Percentiles rank a stretch among this genome's conserved stretches.
phyloP scores from a whole-genome alignment of 2,329 filamentous ascomycete species.

The Microsporum audouinii region DNA sequence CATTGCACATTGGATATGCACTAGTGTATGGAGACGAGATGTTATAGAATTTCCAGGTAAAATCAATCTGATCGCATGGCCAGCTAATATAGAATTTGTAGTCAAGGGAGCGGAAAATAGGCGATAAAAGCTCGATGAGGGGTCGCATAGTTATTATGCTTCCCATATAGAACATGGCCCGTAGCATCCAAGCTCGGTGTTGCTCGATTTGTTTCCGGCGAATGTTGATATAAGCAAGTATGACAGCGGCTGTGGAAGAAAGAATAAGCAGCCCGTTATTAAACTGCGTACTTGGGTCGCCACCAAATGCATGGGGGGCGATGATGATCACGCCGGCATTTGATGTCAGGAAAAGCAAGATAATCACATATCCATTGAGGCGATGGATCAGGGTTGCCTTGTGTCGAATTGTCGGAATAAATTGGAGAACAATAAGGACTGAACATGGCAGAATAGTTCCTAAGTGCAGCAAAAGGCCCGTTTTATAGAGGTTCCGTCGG shows the following conservation, averaged over 20 bases:
- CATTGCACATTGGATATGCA: background rate
- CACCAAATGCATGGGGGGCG: conserved; percentile 42
- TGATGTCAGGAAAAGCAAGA: conserved; percentile 38
- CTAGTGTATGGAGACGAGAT: background rate
- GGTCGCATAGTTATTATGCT: background rate
- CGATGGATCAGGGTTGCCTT: conserved; percentile 45
- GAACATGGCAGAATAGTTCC: conserved; percentile 23
- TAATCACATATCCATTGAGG: conserved; percentile 47
- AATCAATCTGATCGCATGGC: background rate
- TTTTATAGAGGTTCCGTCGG: conserved; percentile 23
- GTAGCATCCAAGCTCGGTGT: conserved; percentile 53
- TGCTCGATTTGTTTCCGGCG: conserved; percentile 51
- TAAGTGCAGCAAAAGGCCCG: conserved; percentile 38
- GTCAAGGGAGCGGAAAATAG: background rate
- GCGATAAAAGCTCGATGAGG: background rate
- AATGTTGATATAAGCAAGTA: conserved; percentile 37
- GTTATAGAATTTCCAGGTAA: background rate
- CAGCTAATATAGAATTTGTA: background rate
- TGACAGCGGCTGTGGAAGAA: background rate
- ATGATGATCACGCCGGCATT: conserved; percentile 46
- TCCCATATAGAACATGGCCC: conserved; percentile 39
- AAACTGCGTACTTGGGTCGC: conserved; percentile 40
- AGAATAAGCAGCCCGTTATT: conserved; percentile 28
- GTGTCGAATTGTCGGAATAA: conserved; percentile 36
- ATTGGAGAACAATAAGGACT: conserved; percentile 33